Evolutionary conservation across 2,329 filamentous ascomycete species (phyloP), one percentile per base, ranked within the genome.

Genomic region (Cryphonectria naterciae): DNA sequence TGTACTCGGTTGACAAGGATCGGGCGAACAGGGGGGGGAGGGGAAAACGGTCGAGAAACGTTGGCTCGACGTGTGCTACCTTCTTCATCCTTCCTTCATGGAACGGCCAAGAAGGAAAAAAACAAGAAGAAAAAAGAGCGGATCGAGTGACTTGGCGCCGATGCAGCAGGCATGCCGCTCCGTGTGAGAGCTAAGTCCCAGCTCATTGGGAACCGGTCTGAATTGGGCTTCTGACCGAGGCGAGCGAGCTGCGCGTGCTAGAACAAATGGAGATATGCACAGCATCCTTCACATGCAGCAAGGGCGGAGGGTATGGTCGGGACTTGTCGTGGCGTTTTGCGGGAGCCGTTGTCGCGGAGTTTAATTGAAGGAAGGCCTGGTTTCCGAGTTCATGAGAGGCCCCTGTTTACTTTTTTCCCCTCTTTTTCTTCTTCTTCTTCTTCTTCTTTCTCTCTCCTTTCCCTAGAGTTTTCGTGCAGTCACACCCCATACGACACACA

Each of bases 171-270:
- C 63, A 65, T 65, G n/a, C 49, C 19, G 43, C 63, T 65, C 63
- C 63, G 41, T 66, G 46, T 28, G 41, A 54, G 64, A 56, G 46
- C 64, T 65, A 65, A 65, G 43, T 65, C 43, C 63, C 63, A 54
- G 63, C 63, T 65, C 28, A n/a, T 39, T 65, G 61, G 63, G 63
- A 65, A 65, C 43, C 63, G 63, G 63, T 65, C 28, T 65, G 63
- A 13, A 35, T 52, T 37, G 41, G 15, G 25, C 25, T 37, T 37
- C 46, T 39, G 46, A 54, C 41, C 43, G 43, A n/a, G 63, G 25
- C 35, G 41, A 22, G 13, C 41, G 4, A 10, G 37, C 41, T n/a
- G 63, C 15, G 32, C 28, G 19, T 65, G 54, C 54, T 58, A 58
- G 54, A 17, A 58, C 28, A 13, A 19, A 58, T 58, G 25, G 25